Base-by-base conservation (phyloP, 2,329 filamentous ascomycete species). In the Furcasterigmium furcatum region DNA sequence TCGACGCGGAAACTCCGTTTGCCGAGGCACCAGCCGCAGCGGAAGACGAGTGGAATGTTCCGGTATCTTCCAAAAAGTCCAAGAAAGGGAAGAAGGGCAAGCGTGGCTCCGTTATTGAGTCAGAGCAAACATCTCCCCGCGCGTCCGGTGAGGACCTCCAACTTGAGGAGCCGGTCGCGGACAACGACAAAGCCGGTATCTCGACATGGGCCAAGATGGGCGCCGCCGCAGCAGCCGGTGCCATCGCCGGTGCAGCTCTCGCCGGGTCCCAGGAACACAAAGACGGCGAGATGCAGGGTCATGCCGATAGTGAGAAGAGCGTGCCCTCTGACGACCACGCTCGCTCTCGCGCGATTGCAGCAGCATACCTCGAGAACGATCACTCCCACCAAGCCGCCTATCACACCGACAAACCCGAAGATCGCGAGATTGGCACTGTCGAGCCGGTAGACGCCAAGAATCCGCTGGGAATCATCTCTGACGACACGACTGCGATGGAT, bases 61-160 rank as follows among this genome's bases (percentile, higher is more conserved):
- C 38, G 14, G 53, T 51, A 7, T 18, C 34, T 29, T 24, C 38
- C 4, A 58, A 55, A 46, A 52, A 49, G 46, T 55, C 58, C 44
- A 56, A 62, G 48, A 62, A 60, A 47, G 57, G 62, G 47, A 62
- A 65, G 47, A 59, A 59, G 46, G 42, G 42, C 19, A 32, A 42
- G 29, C 40, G 22, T 14, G 27, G 16, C 22, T 7, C 24, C 24
- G 7, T 27, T 7, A 7, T 27, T 27, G 24, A 27, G 24, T 27
- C 24, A n/a, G n/a, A n/a, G n/a, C n/a, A n/a, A n/a, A n/a, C n/a
- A n/a, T n/a, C n/a, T n/a, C n/a, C n/a, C n/a, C n/a, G n/a, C n/a
- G 39, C 39, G 7, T 13, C 13, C 16, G 39, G 24, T 32, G 39
- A 24, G n/a, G 18, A 14, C 9, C n/a, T 32, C 30, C n/a, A n/a